phyloP scores from a whole-genome alignment of 371 early-diverging fungal genomes.

The Rhizopus sp. region DNA sequence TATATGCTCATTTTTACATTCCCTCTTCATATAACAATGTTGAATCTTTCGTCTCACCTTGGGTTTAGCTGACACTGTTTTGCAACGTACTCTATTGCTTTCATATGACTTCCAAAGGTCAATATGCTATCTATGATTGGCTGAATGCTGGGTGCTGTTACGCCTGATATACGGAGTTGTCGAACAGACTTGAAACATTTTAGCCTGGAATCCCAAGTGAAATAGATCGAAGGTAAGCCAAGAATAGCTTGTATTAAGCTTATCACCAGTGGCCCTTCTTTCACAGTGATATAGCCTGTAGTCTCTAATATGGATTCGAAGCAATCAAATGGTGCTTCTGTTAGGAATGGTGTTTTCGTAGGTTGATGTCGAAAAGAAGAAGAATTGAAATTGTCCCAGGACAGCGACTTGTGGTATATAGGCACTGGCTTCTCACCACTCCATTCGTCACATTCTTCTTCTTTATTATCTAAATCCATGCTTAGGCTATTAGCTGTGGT shows the following conservation, averaged over 20 bases:
- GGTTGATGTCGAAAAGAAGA: slow-evolving; percentile 15
- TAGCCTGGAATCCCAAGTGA: slow-evolving; percentile 24
- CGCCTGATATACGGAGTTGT: slow-evolving; percentile 43
- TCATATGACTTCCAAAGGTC: slow-evolving; percentile 38
- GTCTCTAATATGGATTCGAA: slow-evolving; percentile 39
- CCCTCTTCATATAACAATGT: not conserved
- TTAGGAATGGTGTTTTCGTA: slow-evolving; percentile 33
- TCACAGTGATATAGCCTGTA: slow-evolving; percentile 4
- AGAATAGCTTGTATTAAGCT: slow-evolving; percentile 26
- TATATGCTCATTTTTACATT: slow-evolving; percentile 19
- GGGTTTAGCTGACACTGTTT: slow-evolving; percentile 37
- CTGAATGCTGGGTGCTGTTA: slow-evolving; percentile 30
- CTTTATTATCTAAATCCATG: not conserved
- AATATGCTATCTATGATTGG: slow-evolving; percentile 32
- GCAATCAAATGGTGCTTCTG: slow-evolving; percentile 31
- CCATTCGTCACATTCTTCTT: slow-evolving; percentile 21
- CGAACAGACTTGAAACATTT: slow-evolving; percentile 8
- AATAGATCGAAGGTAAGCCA: slow-evolving; percentile 35
- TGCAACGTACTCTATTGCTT: slow-evolving; percentile 30
- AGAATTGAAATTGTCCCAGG: slow-evolving; percentile 21
- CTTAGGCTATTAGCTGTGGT: not conserved
- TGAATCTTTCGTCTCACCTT: slow-evolving; percentile 13
- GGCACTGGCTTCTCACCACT: not conserved
- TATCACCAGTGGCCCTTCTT: slow-evolving; percentile 25
- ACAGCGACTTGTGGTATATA: slow-evolving; percentile 8